These are phyloP conservation scores for Vaccinium vitisidaea DNA, from an alignment of 148 eudicot species.

Conservation along the genomic window DNA sequence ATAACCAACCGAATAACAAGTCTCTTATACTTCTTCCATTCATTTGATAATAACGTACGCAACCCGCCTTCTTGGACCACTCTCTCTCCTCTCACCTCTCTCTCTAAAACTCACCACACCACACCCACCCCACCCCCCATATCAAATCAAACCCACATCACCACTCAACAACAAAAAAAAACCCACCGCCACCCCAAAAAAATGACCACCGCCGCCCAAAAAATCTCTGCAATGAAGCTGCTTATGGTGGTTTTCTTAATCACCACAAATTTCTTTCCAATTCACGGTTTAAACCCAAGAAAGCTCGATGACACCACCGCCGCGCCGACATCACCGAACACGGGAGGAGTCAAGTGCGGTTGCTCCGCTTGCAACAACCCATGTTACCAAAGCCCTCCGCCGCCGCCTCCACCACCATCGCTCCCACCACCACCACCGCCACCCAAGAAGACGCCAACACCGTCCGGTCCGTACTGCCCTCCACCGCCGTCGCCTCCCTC, in stretches of 20 bases:
- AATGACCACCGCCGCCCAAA: background rate
- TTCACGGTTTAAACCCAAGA: background rate
- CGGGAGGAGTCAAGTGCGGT: slow-evolving; percentile 22
- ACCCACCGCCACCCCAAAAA: background rate
- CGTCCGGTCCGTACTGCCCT: slow-evolving; percentile 24
- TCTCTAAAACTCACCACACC: background rate
- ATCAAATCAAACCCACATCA: slow-evolving; percentile 2
- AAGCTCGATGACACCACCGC: slow-evolving; percentile 29
- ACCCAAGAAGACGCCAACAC: slow-evolving; percentile 21
- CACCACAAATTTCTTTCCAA: background rate
- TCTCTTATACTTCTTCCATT: background rate
- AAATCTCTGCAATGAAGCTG: background rate
- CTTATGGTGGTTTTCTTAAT: background rate
- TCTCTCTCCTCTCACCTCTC: background rate
- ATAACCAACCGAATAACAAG: background rate
- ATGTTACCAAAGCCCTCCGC: slow-evolving; percentile 21
- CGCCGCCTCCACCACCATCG: slow-evolving; percentile 25
- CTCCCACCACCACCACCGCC: slow-evolving; percentile 15
- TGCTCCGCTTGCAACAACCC: slow-evolving; percentile 22
- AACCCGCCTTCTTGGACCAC: background rate
- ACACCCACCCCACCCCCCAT: background rate
- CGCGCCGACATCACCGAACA: slow-evolving; percentile 9
- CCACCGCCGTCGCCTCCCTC: slow-evolving; percentile 23
- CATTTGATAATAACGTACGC: background rate
- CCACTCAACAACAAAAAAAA: background rate